phyloP scores from a whole-genome alignment of 202 grass and related monocot species.

The Carex arenaria region DNA sequence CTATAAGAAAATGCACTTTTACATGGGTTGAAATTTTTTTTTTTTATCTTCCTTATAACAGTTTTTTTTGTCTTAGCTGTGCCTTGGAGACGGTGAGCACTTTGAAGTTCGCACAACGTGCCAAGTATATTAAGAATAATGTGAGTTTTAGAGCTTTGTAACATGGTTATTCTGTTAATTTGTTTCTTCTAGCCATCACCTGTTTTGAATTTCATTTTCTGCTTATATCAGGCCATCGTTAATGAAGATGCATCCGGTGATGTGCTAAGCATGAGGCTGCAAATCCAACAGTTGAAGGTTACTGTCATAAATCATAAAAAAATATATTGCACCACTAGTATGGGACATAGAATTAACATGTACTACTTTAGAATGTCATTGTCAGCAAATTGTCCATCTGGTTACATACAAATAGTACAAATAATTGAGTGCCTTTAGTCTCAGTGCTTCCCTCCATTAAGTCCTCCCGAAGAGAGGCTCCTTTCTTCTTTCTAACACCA shows the following conservation, averaged over 20 bases:
- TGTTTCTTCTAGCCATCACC: constrained; percentile 5
- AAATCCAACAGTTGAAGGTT: constrained; percentile 97
- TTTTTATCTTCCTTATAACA: constrained; percentile 4
- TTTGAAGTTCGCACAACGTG: constrained; percentile 96
- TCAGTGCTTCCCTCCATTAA: neutral
- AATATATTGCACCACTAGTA: neutral
- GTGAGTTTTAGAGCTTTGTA: constrained; percentile 31
- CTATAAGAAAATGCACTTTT: neutral
- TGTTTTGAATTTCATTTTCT: constrained; percentile 25
- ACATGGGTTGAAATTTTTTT: neutral
- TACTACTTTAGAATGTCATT: neutral
- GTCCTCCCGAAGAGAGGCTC: neutral
- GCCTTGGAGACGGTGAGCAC: constrained; percentile 92
- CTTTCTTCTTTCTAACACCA: no score
- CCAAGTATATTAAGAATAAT: constrained; percentile 95
- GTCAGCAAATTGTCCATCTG: neutral
- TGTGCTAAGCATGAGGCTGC: constrained; percentile 87
- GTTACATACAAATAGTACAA: neutral
- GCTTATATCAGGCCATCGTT: constrained; percentile 57
- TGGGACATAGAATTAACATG: neutral
- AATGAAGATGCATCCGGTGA: constrained; percentile 99
- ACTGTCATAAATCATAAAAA: constrained; percentile 12
- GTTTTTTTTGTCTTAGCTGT: constrained; percentile 42
- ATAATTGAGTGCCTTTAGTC: neutral
- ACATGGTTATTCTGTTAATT: neutral